Evolutionary conservation across 2,329 filamentous ascomycete genomes (phyloP).

Genomic region (Colletotrichum costaricense): DNA sequence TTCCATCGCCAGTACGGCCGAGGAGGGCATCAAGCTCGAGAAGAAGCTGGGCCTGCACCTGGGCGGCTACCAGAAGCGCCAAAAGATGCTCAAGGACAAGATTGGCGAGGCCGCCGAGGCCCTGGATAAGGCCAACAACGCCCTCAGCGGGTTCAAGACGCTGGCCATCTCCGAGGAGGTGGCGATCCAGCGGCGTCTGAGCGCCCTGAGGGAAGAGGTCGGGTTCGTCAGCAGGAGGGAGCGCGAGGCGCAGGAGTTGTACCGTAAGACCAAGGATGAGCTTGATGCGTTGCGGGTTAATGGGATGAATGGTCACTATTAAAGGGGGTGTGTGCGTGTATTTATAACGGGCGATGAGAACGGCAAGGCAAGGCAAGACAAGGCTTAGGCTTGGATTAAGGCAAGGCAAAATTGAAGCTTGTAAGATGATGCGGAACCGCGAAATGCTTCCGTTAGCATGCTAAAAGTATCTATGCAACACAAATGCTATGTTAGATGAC

Average conservation of each 20-base stretch:
- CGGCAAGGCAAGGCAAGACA: slow-evolving; percentile 3
- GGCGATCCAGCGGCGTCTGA: slow-evolving; percentile 78
- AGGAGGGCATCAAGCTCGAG: slow-evolving; percentile 87
- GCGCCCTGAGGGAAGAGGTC: slow-evolving; percentile 84
- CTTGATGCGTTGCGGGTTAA: slow-evolving; percentile 67
- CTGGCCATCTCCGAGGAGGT: slow-evolving; percentile 84
- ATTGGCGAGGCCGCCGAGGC: slow-evolving; percentile 80
- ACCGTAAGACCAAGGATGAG: slow-evolving; percentile 81
- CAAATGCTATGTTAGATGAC: not conserved
- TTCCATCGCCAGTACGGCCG: slow-evolving; percentile 77
- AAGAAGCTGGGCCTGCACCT: slow-evolving; percentile 91
- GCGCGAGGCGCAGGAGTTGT: slow-evolving; percentile 90
- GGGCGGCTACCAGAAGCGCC: slow-evolving; percentile 89
- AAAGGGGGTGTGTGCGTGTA: not conserved
- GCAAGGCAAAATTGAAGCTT: slow-evolving; percentile 17
- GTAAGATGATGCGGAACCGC: slow-evolving; percentile 16
- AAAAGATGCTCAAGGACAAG: slow-evolving; percentile 83
- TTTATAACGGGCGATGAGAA: slow-evolving; percentile 1
- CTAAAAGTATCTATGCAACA: slow-evolving; percentile 8
- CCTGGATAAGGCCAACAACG: slow-evolving; percentile 77
- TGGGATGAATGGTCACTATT: slow-evolving; percentile 40
- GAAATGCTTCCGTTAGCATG: not conserved
- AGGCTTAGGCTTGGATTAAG: not conserved
- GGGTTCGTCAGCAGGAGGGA: slow-evolving; percentile 83
- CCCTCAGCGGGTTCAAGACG: slow-evolving; percentile 79